Percentiles rank a stretch among this genome's conserved stretches.
phyloP scores from a whole-genome alignment of 371 early-diverging fungal species.

The Capillidium rhysosporum region DNA sequence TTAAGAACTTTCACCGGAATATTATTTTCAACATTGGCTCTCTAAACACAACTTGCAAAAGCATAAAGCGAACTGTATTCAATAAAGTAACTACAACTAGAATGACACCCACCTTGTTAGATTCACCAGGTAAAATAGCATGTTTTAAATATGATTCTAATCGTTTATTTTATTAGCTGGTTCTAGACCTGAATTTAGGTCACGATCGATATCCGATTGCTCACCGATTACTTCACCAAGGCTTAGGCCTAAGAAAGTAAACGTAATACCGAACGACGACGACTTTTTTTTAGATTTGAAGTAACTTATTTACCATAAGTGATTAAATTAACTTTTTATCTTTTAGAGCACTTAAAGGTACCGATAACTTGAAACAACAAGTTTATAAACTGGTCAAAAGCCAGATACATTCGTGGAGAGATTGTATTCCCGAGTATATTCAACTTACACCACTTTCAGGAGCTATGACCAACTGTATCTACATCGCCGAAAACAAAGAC shows the following conservation, averaged over 20 bases:
- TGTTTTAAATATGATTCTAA: too few species aligned
- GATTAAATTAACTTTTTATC: neutral
- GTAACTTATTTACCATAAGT: neutral
- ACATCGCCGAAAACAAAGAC: slow-evolving; percentile 29
- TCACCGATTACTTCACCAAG: neutral
- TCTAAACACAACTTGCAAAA: too few species aligned
- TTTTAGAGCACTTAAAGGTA: neutral
- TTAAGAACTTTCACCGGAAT: too few species aligned
- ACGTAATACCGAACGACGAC: neutral
- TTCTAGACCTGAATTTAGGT: neutral
- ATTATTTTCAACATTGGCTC: too few species aligned
- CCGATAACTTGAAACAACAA: neutral
- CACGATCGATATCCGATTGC: neutral
- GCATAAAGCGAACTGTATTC: too few species aligned
- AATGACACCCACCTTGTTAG: too few species aligned
- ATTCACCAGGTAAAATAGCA: too few species aligned
- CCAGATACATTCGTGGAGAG: slow-evolving; percentile 1
- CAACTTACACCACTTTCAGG: slow-evolving; percentile 44
- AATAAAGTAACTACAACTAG: too few species aligned
- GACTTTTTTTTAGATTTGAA: neutral
- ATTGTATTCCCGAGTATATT: neutral
- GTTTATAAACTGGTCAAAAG: neutral
- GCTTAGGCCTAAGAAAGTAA: neutral
- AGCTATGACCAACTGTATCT: slow-evolving; percentile 77
- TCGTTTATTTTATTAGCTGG: too few species aligned